Evolutionary conservation across 2,329 filamentous ascomycete genomes (phyloP).

Genomic region (Curvularia sp.): DNA sequence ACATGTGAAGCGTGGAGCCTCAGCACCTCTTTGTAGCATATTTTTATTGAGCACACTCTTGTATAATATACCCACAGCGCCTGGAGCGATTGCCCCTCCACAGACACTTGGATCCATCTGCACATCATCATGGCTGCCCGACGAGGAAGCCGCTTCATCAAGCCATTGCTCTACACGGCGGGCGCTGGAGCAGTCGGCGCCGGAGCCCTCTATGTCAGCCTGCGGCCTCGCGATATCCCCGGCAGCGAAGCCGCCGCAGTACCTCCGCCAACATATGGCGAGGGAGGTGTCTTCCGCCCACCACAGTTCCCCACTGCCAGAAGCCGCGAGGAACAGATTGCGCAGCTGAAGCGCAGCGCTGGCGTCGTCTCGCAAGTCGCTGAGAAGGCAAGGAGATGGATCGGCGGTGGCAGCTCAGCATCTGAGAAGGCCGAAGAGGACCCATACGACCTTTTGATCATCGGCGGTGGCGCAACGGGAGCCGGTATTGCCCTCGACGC

Average conservation of each 20-base stretch:
- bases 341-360: constrained; percentile 62
- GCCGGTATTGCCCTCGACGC: constrained; percentile 83
- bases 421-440: constrained; percentile 52
- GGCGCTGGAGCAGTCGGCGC: constrained; percentile 62
- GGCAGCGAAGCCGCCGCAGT: constrained; percentile 72
- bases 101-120: constrained; percentile 5
- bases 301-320: constrained; percentile 71
- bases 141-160: constrained; percentile 58
- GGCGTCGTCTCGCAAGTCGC: constrained; percentile 46
- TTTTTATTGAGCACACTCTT: constrained; percentile 10
- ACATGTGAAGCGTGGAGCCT: constrained; percentile 27
- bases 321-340: constrained; percentile 69
- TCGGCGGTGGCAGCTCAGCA: constrained; percentile 45
- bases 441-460: constrained; percentile 78
- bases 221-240: constrained; percentile 75
- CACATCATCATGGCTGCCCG: constrained; percentile 41
- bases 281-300: constrained; percentile 71
- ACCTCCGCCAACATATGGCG: constrained; percentile 72
- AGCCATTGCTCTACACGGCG: constrained; percentile 65
- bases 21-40: constrained; percentile 21
- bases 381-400: constrained; percentile 52
- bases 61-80: constrained; percentile 14
- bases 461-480: constrained; percentile 80
- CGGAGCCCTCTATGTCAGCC: constrained; percentile 66
- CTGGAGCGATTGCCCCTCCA: constrained; percentile 12